phyloP scores from a whole-genome alignment of 306 rosid species.

The apple (Malus domestica) region ASM211411v1 NC_041796.1:23585001-23585500 shows the following conservation, averaged over 20 bases:
- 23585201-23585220: slow-evolving; percentile 23
- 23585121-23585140: slow-evolving; percentile 37
- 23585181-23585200: slow-evolving; percentile 36
- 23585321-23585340: slow-evolving; percentile 4
- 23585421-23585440: slow-evolving; percentile 54
- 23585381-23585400: slow-evolving; percentile 18
- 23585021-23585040: slow-evolving; percentile 72
- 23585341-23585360: slow-evolving; percentile 5
- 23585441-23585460: slow-evolving; percentile 87
- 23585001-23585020: slow-evolving; percentile 65
- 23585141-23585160: slow-evolving; percentile 78
- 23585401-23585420: slow-evolving; percentile 70
- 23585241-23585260: slow-evolving; percentile 63
- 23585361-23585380: slow-evolving; percentile 7
- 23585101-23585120: slow-evolving; percentile 39
- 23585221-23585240: slow-evolving; percentile 73
- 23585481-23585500: slow-evolving; percentile 61
- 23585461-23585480: slow-evolving; percentile 72
- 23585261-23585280: slow-evolving; percentile 74
- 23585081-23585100: slow-evolving; percentile 56
- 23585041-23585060: slow-evolving; percentile 48
- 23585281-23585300: slow-evolving; percentile 46
- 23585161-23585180: slow-evolving; percentile 52
- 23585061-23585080: slow-evolving; percentile 80
- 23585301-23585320: slow-evolving; percentile 5